A percentile compares a stretch with the other conserved stretches of the same genome.
Evolutionary conservation across 2,329 filamentous ascomycete genomes (phyloP).

Genomic region (Sclerotinia minor): DNA sequence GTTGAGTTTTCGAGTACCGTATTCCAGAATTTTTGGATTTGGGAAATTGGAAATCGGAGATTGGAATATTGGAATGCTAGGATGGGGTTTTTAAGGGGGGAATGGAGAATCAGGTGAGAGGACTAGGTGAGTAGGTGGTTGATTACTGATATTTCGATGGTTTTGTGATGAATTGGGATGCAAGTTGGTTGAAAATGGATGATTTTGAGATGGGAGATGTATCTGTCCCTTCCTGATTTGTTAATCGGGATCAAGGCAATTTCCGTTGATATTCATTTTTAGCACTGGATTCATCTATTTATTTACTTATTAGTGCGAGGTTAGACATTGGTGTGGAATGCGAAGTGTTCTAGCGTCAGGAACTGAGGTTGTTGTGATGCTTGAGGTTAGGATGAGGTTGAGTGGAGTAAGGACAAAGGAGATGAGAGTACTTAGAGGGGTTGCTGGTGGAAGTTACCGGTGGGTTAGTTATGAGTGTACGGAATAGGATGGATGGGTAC

Average conservation of each 20-base stretch:
- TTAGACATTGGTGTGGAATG: background rate
- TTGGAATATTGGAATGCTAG: background rate
- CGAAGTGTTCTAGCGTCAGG: background rate
- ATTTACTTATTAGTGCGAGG: background rate
- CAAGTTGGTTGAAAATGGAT: background rate
- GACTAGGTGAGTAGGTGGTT: background rate
- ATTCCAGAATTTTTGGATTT: background rate
- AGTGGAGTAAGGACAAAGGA: background rate
- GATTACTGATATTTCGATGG: background rate
- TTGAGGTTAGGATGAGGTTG: background rate
- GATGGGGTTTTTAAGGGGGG: background rate
- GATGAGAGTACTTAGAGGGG: background rate
- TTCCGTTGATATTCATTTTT: background rate
- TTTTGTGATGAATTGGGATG: background rate
- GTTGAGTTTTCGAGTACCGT: background rate
- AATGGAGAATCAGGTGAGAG: too few relatives aligned
- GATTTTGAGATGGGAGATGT: background rate
- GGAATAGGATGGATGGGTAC: too few relatives aligned
- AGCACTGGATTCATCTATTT: background rate
- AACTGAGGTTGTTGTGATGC: background rate
- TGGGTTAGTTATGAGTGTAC: background rate
- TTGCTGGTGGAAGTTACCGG: background rate
- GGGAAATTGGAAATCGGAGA: background rate
- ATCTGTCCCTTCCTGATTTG: background rate
- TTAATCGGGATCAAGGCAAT: background rate